A percentile compares a stretch with the other conserved stretches of the same genome.
These are phyloP conservation scores for Lodderomyces metapsilosis DNA, from an alignment of 1,139 yeast genomes.

Conservation along the genomic window DNA sequence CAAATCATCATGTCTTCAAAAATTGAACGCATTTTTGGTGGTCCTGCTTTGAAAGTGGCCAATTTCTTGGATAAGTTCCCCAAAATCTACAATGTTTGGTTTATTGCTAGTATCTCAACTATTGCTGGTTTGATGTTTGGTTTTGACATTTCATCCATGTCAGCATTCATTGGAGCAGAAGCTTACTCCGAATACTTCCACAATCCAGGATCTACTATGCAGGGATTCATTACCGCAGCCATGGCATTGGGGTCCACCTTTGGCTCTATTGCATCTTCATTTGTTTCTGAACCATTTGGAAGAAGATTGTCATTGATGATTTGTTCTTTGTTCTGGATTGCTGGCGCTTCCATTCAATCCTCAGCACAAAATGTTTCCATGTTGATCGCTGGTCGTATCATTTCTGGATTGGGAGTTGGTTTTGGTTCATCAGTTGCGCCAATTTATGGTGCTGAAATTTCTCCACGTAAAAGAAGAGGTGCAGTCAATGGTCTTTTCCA, in stretches of 20 bases:
- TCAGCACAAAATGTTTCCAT: slow-evolving; percentile 46
- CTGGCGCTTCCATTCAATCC: slow-evolving; percentile 51
- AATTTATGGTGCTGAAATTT: slow-evolving; percentile 70
- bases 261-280: slow-evolving; percentile 51
- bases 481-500: slow-evolving; percentile 65
- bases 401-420: slow-evolving; percentile 71
- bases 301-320: slow-evolving; percentile 53
- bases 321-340: slow-evolving; percentile 46
- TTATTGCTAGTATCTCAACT: slow-evolving; percentile 49
- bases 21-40: slow-evolving; percentile 15
- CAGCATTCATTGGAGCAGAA: slow-evolving; percentile 51
- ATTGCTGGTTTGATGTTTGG: slow-evolving; percentile 67
- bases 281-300: slow-evolving; percentile 56
- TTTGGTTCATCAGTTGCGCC: slow-evolving; percentile 71
- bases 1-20: slow-evolving; percentile 16
- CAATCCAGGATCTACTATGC: slow-evolving; percentile 41
- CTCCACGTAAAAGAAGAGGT: slow-evolving; percentile 67
- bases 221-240: slow-evolving; percentile 61
- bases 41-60: slow-evolving; percentile 33
- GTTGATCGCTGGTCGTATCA: slow-evolving; percentile 58
- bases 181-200: slow-evolving; percentile 31
- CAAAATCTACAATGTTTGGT: slow-evolving; percentile 40
- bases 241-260: slow-evolving; percentile 60
- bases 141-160: slow-evolving; percentile 66
- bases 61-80: slow-evolving; percentile 38